Evolutionary conservation across 164 flowering plant genomes (phyloP).

Genomic region (Dillenia suffruticosa): DNA sequence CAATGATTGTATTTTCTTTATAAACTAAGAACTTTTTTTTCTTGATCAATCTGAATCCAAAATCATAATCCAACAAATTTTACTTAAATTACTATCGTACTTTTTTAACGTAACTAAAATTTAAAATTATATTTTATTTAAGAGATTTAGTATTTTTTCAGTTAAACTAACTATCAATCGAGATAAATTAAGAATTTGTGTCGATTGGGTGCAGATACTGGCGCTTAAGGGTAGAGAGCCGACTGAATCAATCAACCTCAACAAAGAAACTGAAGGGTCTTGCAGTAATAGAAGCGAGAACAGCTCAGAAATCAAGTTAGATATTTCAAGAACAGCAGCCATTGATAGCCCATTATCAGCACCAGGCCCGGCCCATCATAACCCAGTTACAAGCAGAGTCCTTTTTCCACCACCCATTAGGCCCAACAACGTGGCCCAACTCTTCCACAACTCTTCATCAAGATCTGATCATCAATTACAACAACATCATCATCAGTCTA

Average conservation of each 20-base stretch:
- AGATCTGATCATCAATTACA: conserved; percentile 32
- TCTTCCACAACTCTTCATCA: conserved; percentile 42
- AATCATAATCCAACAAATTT: no score
- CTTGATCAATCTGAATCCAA: no score
- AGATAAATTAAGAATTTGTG: no score
- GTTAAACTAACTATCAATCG: no score
- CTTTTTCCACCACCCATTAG: conserved; percentile 39
- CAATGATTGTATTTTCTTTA: no score
- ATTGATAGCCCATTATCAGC: conserved; percentile 53
- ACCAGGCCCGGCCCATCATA: neutral
- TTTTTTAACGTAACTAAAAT: no score
- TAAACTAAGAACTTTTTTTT: no score
- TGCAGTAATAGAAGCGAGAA: conserved; percentile 89
- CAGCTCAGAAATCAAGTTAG: conserved; percentile 77
- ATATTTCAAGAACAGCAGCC: conserved; percentile 66
- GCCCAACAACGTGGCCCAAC: conserved; percentile 41
- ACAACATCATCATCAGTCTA: conserved; percentile 1
- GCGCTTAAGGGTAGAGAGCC: conserved; percentile 72
- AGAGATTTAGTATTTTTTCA: no score
- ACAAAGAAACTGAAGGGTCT: conserved; percentile 94
- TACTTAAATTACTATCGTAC: no score
- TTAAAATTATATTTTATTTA: no score
- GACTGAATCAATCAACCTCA: conserved; percentile 81
- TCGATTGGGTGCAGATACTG: conserved; percentile 51
- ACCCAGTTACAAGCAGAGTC: conserved; percentile 24